A percentile compares a stretch with the other conserved stretches of the same genome.
Evolutionary conservation across 2,329 filamentous ascomycete species (phyloP).

Genomic region (Helminthosporium solani): DNA sequence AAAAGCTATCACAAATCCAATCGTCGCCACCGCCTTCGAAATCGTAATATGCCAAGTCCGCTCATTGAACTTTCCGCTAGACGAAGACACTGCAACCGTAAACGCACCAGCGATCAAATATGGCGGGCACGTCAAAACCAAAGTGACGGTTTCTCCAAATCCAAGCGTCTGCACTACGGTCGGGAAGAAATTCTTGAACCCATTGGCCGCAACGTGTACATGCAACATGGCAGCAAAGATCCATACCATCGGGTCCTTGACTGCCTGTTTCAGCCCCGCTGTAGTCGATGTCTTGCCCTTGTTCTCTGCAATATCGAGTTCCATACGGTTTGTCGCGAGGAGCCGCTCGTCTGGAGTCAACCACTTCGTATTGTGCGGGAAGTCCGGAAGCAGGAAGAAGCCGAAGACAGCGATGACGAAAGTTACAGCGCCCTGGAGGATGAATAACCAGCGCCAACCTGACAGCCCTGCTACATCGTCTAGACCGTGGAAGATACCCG

Average conservation of each 20-base stretch:
- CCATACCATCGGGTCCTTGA: constrained; percentile 51
- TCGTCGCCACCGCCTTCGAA: constrained; percentile 41
- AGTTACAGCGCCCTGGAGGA: constrained; percentile 32
- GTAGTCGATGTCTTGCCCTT: constrained; percentile 47
- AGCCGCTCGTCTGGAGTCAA: constrained; percentile 49
- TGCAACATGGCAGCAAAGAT: constrained; percentile 39
- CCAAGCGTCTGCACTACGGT: constrained; percentile 54
- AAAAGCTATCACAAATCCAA: constrained; percentile 43
- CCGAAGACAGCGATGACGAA: constrained; percentile 36
- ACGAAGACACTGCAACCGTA: constrained; percentile 24
- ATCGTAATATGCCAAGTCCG: constrained; percentile 43
- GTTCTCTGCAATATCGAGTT: constrained; percentile 53
- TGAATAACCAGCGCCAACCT: constrained; percentile 34
- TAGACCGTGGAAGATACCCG: constrained; percentile 34
- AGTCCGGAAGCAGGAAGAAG: constrained; percentile 46
- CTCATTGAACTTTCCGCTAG: constrained; percentile 30
- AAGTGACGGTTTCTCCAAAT: constrained; percentile 52
- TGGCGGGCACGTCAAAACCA: constrained; percentile 49
- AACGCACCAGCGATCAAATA: constrained; percentile 32
- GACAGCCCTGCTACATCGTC: constrained; percentile 22
- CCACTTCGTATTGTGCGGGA: constrained; percentile 46
- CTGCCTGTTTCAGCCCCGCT: constrained; percentile 54
- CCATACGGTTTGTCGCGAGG: constrained; percentile 35
- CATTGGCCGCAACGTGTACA: constrained; percentile 33
- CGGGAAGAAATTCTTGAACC: constrained; percentile 51